Evolutionary conservation across 768 basidiomycete species (phyloP), one percentile per base, ranked within the genome.

Genomic region (Harrya chromipes): DNA sequence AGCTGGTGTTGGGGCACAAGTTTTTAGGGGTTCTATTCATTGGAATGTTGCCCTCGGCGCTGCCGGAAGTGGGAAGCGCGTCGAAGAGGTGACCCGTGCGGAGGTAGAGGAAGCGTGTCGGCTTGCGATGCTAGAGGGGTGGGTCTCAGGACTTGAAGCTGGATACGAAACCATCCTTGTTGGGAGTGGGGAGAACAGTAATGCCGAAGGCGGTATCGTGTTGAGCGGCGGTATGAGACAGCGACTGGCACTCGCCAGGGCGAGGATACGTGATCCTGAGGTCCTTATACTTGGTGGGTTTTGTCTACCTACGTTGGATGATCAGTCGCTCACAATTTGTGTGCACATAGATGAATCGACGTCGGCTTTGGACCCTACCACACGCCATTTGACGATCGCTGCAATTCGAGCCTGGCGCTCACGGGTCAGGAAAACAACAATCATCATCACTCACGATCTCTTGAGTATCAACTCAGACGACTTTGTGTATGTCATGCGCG

Each of bases 221-320:
- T 69, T 94, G 57, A 92, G 89, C 54, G 95, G 95, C 13, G 95
- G 95, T 3, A 97, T 98, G 74, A 82, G 82, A 58, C 95, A 99
- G 71, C 70, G 95, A 9, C 63, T 99, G 24, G 90, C 91, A 7
- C 83, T 99, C 49, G 95, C 95, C 0, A 73, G 95, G 43, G 94
- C 91, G 1, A 78, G 81, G 50, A 69, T 98, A 47, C 74, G 94
- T 43, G 82, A 98, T 67, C 94, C 95, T 4, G 81, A 83, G 1
- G 85, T 97, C 6, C 73, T 97, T 53, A 86, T 99, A 61, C 85
- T 97, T 35, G 94, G 95, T 94, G 50, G 41, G 87, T 78, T 27
- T 31, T 23, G 5, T 41, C 14, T 48, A 19, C 10, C 6, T 21
- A 16, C 5, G n/a, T 23, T 34, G 7, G 6, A 21, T 20, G 27